Base-by-base conservation (phyloP, 2,329 filamentous ascomycete species). In the Chaetomiaceae sp. region DNA sequence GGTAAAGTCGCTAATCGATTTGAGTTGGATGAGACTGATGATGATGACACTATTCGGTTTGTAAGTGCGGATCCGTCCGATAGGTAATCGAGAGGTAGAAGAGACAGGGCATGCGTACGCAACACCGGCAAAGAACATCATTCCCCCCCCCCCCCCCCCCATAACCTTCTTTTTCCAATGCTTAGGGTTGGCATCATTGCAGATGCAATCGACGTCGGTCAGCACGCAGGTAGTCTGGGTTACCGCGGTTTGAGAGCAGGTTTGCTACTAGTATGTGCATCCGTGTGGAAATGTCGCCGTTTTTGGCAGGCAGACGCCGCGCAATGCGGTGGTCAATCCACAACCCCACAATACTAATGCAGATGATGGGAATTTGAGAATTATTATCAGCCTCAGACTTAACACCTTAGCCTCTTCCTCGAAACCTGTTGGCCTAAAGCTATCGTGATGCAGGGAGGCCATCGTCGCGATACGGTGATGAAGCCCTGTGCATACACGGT, bases 101-200 rank as follows among this genome's bases (percentile, higher is more conserved):
- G 18, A 8, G 18, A 21, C 18, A 9, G 13, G 30, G 9, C 16
- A 1, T 2, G 60, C 62, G 45, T 43, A 66, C 64, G 71, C 71
- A 2, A 66, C 65, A 5, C 75, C 75, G 3, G 77, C 70, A n/a
- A 65, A 66, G 55, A 78, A 77, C 73, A 78, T 77, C 44, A 76
- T 45, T 9, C n/a, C n/a, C n/a, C n/a, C n/a, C n/a, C n/a, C n/a
- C n/a, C n/a, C n/a, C n/a, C 61, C 60, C 2, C 76, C 70, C 48
- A 72, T 68, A 6, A 73, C n/a, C 65, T 76, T 78, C 65, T 76
- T 76, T 65, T 73, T 74, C 64, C 69, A 73, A 53, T 72, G 69
- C 40, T n/a, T n/a, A n/a, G n/a, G n/a, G n/a, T n/a, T n/a, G n/a
- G n/a, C n/a, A n/a, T n/a, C n/a, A n/a, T n/a, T n/a, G n/a, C n/a